Evolutionary conservation across 2,329 filamentous ascomycete genomes (phyloP), one percentile per base, ranked within the genome.

Genomic region (Talaromyces verruculosus): DNA sequence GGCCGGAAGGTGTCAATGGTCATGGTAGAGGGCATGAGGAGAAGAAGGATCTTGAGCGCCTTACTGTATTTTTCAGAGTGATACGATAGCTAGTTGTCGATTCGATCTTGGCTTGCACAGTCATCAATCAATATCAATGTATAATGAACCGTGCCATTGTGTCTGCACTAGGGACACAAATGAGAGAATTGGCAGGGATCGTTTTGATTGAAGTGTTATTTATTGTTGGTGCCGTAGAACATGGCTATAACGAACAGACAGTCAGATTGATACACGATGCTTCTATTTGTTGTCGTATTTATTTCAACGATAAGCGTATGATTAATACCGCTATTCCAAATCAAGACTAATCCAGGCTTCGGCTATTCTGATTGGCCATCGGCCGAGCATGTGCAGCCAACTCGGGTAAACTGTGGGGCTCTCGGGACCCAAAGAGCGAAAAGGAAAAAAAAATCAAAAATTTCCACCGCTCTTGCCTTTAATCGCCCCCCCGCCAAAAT

Each of bases 41-140:
- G 41, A 92, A 95, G 74, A 81, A 93, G 15, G 73, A 76, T 5
- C 25, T 25, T 37, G 93, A 97, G 80, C 90, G 89, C 71, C 84
- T 93, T 65, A 92, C 88, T 1, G 83, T 95, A 33, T 91, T 91
- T 78, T 85, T 90, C 67, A 90, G 95, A 77, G 78, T 96, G 71
- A 78, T 87, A 76, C 85, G 80, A 43, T 66, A 64, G 19, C 30
- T 55, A 8, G 47, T 47, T 37, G 19, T 22, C 39, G 30, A 58
- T 51, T 51, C 15, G 10, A 51, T n/a, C 33, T 51, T 51, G 41
- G 2, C 30, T 51, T 35, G 25, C 28, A 55, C 28, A 33, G 19
- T 33, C 28, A 30, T 8, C 30, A 19, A 53, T 53, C 30, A 35
- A 19, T 19, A 51, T 35, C 33, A 39, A 39, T 22, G 33, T 39